Percentiles rank a stretch among this genome's conserved stretches.
Conservation (phyloP, 345 rosid species). For the Mangifera indica region DNA sequence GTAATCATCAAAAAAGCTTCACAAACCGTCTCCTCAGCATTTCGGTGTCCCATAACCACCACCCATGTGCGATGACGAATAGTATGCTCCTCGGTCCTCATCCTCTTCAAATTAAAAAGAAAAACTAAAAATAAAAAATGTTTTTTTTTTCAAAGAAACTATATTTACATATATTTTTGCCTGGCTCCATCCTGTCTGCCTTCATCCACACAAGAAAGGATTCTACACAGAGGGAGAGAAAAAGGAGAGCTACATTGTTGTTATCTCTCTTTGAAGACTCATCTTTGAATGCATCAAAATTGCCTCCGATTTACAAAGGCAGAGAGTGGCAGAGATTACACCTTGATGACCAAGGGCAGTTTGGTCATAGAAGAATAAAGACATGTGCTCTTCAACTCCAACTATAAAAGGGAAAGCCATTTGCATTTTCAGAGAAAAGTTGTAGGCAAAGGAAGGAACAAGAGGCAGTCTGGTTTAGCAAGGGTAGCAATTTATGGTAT, state of each 20-base stretch:
- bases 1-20: conserved; percentile 26
- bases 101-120: conserved; percentile 12
- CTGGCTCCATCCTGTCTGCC: conserved; percentile 72
- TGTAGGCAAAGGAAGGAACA: background rate
- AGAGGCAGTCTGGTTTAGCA: background rate
- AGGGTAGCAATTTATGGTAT: background rate
- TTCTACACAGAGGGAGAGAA: conserved; percentile 19
- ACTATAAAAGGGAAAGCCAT: background rate
- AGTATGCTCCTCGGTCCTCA: conserved; percentile 20
- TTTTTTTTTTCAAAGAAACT: conserved; percentile 7
- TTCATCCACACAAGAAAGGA: conserved; percentile 31
- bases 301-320: conserved; percentile 33
- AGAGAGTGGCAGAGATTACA: conserved; percentile 1
- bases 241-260: conserved; percentile 35
- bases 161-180: conserved; percentile 29
- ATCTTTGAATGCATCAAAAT: conserved; percentile 35
- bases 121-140: conserved; percentile 8
- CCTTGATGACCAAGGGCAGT: conserved; percentile 28
- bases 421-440: conserved; percentile 12
- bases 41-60: conserved; percentile 12
- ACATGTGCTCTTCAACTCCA: background rate
- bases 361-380: conserved; percentile 30
- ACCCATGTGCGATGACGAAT: conserved; percentile 29
- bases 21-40: conserved; percentile 24
- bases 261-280: conserved; percentile 7